Evolutionary conservation across 257 asterid genomes (phyloP).

Genomic region (Jacaranda mimosifolia): DNA sequence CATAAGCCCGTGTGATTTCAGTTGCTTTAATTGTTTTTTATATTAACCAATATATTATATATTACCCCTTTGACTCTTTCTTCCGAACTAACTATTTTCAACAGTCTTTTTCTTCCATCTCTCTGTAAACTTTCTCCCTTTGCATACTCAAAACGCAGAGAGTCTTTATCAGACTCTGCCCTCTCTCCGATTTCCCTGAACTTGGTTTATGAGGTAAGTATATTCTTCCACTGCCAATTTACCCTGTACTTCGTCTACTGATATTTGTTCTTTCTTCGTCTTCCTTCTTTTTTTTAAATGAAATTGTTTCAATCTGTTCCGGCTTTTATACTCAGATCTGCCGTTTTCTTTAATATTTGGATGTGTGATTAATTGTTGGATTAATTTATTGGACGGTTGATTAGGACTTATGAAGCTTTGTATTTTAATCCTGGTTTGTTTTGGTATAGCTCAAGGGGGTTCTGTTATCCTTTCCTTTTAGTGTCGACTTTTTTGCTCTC

Average conservation of each 20-base stretch:
- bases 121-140: too few species aligned
- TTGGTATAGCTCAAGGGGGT: conserved; percentile 7
- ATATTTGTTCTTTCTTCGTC: background rate
- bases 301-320: too few species aligned
- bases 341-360: background rate
- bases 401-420: background rate
- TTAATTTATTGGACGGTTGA: background rate
- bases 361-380: background rate
- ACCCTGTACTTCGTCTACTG: too few species aligned
- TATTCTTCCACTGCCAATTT: background rate
- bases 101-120: background rate
- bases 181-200: conserved; percentile 7
- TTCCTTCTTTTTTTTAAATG: background rate
- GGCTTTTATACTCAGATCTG: conserved; percentile 35
- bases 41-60: background rate
- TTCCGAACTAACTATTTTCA: background rate
- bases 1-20: background rate
- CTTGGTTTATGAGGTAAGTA: conserved; percentile 54
- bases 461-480: background rate
- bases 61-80: background rate
- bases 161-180: background rate
- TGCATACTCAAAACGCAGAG: background rate
- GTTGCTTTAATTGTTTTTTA: background rate
- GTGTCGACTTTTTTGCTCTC: background rate
- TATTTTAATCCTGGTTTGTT: background rate